Evolutionary conservation across 768 basidiomycete genomes (phyloP), one percentile per base, ranked within the genome.

Genomic region (Phanerochaete sordida): DNA sequence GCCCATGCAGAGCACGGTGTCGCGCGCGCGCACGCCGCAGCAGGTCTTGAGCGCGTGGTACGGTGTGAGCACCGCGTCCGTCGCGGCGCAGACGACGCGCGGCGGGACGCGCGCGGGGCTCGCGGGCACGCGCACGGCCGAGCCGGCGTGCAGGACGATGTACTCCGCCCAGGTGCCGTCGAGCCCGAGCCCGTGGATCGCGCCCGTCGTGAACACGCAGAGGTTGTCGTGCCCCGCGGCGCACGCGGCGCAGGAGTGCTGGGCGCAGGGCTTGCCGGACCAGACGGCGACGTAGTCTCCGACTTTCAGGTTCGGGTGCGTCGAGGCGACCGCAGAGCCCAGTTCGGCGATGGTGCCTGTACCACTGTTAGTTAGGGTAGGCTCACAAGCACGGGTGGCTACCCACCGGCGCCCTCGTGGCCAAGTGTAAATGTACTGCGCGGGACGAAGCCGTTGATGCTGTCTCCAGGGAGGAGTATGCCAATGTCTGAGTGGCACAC

Each of bases 1-100:
- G 62, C 66, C 60, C 68, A 78, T 31, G 75, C 76, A 44, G 73
- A 79, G 31, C 77, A 81, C 56, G 2, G 65, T 66, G 13, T 68
- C 59, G n/a, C 56, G 62, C 8, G 59, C 52, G 30, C 56, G 56
- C 21, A 66, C 21, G 11, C 33, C 31, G 45, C 52, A 55, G 19
- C 58, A 59, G 13, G 50, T 37, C 35, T 57, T 62, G 45, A 68
- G 13, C 8, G 62, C 65, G 39, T 63, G 67, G 51, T 63, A 68
- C 13, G 67, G 65, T 15, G 67, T 66, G 56, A 65, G 58, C 27
- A 65, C 62, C 0, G 67, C 67, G 57, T 68, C 67, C 23, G 67
- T 68, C 13, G 65, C 45, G 27, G 62, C 56, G 12, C 65, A 63
- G 21, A 62, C 65, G 5, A 62, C 49, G 0, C 47, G 16, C 7